phyloP scores from a whole-genome alignment of 2,329 filamentous ascomycete species.

The Botrytis tulipae region DNA sequence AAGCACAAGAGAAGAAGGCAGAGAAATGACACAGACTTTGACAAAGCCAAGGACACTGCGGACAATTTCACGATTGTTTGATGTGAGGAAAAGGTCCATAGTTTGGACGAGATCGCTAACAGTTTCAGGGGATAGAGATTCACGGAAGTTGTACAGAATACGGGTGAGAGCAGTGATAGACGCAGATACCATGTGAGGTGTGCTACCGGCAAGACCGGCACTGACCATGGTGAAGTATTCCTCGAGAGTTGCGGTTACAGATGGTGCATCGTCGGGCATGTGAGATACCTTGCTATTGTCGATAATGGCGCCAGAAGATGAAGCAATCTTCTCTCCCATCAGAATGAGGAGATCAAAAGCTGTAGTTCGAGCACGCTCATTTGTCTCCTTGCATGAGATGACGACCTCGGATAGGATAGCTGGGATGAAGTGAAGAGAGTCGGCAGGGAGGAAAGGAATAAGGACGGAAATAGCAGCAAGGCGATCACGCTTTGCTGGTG shows the following conservation, averaged over 20 bases:
- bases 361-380: slow-evolving; percentile 85
- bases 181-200: slow-evolving; percentile 95
- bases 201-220: slow-evolving; percentile 86
- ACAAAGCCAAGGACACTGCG: slow-evolving; percentile 92
- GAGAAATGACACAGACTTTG: slow-evolving; percentile 87
- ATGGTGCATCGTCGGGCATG: slow-evolving; percentile 78
- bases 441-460: slow-evolving; percentile 72
- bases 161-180: slow-evolving; percentile 93
- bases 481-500: slow-evolving; percentile 82
- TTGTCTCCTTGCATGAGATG: slow-evolving; percentile 95
- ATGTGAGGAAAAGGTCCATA: slow-evolving; percentile 93
- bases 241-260: slow-evolving; percentile 78
- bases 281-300: slow-evolving; percentile 83
- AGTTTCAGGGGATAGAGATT: slow-evolving; percentile 64
- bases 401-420: slow-evolving; percentile 90
- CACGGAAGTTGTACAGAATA: slow-evolving; percentile 89
- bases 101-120: slow-evolving; percentile 86
- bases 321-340: slow-evolving; percentile 77
- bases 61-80: slow-evolving; percentile 95
- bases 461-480: slow-evolving; percentile 79
- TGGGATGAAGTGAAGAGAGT: slow-evolving; percentile 89
- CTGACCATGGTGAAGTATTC: slow-evolving; percentile 99
- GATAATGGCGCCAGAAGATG: slow-evolving; percentile 67
- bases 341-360: slow-evolving; percentile 88
- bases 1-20: slow-evolving; percentile 76